Evolutionary conservation across 2,329 filamentous ascomycete genomes (phyloP), one percentile per base, ranked within the genome.

Genomic region (Aureobasidium sp.): DNA sequence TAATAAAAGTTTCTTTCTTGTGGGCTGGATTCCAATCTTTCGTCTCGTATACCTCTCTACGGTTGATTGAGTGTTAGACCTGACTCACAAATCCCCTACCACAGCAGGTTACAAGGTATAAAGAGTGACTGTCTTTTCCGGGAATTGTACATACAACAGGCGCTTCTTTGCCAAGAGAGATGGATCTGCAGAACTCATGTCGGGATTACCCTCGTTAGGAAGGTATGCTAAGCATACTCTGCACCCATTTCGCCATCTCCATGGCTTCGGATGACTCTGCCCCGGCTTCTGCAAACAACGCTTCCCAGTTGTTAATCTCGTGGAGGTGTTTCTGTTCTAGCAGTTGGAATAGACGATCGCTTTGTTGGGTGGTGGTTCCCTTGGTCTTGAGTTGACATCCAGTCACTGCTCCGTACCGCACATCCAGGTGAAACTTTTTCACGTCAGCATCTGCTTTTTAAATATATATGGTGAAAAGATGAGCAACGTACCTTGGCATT

Each of bases 341-440:
- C 42, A 75, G 23, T 76, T 73, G 38, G 2, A n/a, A 9, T 15
- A 61, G 45, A 21, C 23, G 27, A 15, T 53, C 54, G 46, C 35
- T 42, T 38, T 58, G 31, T 31, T 58, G 19, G 3, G 43, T 4
- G 10, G 45, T 35, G 3, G 11, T 25, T 15, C 38, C 60, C 7
- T 72, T 67, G 47, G 71, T 73, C 43, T 61, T 59, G 25, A 69
- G 11, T 23, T 79, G 73, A 25, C 70, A 64, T 35, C 60, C 84
- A 75, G 60, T 82, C 76, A 73, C 88, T 78, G 43, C 84, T 77
- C 64, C 84, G 77, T 63, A 79, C 80, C 38, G 86, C 74, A 70
- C 71, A 13, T 68, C 67, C 6, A 73, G 60, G 11, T 69, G 66
- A 19, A 71, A 57, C 55, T 51, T 50, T 17, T 11, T n/a, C 15